Conservation (phyloP, 495 filamentous ascomycete genomes). For the Penicillium silybi region DNA sequence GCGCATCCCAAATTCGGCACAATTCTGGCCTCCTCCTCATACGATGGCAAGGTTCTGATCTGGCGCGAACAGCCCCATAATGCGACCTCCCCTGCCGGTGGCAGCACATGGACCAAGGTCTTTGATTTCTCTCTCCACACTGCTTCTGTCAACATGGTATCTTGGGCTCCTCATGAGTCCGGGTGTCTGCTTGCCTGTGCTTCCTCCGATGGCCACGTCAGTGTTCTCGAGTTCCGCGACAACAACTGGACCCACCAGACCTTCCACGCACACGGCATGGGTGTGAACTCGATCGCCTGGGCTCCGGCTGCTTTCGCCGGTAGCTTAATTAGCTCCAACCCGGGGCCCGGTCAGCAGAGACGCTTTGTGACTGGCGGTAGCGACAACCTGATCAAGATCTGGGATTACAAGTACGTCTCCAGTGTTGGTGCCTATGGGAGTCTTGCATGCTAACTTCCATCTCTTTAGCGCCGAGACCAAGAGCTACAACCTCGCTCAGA, state of each 20-base stretch:
- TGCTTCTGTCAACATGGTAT: conserved; percentile 91
- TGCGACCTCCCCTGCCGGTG: conserved; percentile 40
- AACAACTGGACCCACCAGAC: conserved; percentile 80
- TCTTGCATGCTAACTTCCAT: conserved; percentile 6
- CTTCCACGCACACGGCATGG: conserved; percentile 87
- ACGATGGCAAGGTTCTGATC: conserved; percentile 97
- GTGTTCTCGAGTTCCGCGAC: conserved; percentile 93
- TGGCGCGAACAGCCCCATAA: conserved; percentile 79
- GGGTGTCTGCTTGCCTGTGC: conserved; percentile 95
- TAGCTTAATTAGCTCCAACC: conserved; percentile 67
- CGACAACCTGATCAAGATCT: conserved; percentile 90
- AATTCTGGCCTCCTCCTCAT: conserved; percentile 89
- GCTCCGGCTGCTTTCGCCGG: conserved; percentile 79
- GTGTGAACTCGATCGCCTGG: conserved; percentile 95
- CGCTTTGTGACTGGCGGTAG: conserved; percentile 91
- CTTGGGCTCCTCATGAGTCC: conserved; percentile 94
- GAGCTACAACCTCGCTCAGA: conserved; percentile 51
- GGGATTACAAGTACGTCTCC: conserved; percentile 58
- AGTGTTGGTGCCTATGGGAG: not conserved
- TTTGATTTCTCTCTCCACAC: conserved; percentile 89
- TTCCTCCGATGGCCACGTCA: conserved; percentile 86
- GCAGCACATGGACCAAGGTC: conserved; percentile 69
- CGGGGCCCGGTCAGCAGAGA: conserved; percentile 56
- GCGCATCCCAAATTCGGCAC: conserved; percentile 98
- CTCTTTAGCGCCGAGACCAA: conserved; percentile 45